A percentile compares a stretch with the other conserved stretches of the same genome.
Evolutionary conservation across 192 early-diverging fungal genomes (phyloP).

Genomic region (Gonapodya prolifera): DNA sequence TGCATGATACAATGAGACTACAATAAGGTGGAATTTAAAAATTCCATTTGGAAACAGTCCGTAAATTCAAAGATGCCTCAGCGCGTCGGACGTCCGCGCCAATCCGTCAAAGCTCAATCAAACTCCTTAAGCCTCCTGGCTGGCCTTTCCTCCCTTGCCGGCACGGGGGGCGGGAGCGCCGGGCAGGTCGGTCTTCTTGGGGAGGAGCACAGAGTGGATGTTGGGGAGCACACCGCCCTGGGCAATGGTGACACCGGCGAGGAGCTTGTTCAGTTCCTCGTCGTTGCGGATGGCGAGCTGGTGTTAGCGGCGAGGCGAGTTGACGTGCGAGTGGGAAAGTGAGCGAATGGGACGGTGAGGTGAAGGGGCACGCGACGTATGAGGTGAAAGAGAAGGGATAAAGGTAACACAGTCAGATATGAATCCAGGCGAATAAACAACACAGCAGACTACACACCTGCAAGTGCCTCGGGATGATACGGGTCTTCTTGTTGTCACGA

Average conservation of each 20-base stretch:
- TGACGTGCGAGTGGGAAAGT: too few species aligned
- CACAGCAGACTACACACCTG: constrained; percentile 11
- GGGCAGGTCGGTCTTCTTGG: constrained; percentile 65
- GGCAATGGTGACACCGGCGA: constrained; percentile 79
- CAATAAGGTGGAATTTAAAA: neutral
- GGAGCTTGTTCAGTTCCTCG: constrained; percentile 87
- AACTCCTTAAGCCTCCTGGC: constrained; percentile 2
- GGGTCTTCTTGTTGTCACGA: constrained; percentile 87
- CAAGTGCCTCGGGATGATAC: constrained; percentile 90
- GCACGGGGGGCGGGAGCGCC: constrained; percentile 35
- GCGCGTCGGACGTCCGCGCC: neutral
- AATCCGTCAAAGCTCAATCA: neutral
- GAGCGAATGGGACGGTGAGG: too few species aligned
- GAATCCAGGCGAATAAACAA: neutral
- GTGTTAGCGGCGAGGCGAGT: too few species aligned
- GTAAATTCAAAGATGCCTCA: neutral
- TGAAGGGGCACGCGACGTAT: too few species aligned
- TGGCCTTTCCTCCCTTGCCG: constrained; percentile 1
- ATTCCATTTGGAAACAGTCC: neutral
- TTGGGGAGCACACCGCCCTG: constrained; percentile 90
- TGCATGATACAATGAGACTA: too few species aligned
- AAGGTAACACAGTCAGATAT: neutral
- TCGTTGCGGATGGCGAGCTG: constrained; percentile 91
- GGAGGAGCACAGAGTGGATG: constrained; percentile 76
- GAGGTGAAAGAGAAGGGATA: neutral